Conservation (phyloP, 495 filamentous ascomycete genomes). For the Glarea lozoyensis region DNA sequence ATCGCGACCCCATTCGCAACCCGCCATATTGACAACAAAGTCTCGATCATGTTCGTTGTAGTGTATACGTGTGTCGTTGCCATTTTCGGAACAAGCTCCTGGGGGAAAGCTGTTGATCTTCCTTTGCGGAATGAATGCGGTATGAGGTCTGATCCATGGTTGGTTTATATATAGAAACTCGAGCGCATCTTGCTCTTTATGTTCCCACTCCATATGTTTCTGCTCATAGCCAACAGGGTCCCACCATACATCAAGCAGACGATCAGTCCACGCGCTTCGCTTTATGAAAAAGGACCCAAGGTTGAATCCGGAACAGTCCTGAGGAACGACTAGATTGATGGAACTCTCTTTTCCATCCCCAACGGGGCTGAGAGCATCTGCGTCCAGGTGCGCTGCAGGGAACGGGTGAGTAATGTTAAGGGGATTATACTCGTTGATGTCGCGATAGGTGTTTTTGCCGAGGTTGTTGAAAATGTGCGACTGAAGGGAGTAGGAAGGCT, state of each 20-base stretch:
- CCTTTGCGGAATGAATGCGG: constrained; percentile 85
- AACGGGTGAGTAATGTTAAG: constrained; percentile 86
- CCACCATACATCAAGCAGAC: constrained; percentile 95
- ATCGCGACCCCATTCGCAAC: constrained; percentile 92
- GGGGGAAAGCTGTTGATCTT: constrained; percentile 90
- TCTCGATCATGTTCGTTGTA: constrained; percentile 80
- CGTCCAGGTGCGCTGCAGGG: constrained; percentile 63
- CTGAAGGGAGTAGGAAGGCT: constrained; percentile 84
- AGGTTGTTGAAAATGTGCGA: constrained; percentile 82
- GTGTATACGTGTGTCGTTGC: constrained; percentile 66
- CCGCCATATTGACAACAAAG: constrained; percentile 98
- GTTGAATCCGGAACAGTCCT: constrained; percentile 96
- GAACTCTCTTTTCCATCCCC: constrained; percentile 68
- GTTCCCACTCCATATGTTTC: constrained; percentile 98
- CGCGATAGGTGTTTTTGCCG: constrained; percentile 70
- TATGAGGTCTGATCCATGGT: constrained; percentile 83
- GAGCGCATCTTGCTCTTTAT: constrained; percentile 94
- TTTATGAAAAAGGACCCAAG: constrained; percentile 91
- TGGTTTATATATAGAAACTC: constrained; percentile 88
- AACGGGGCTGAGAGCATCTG: constrained; percentile 53
- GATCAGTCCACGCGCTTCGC: constrained; percentile 81
- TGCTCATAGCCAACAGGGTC: constrained; percentile 97
- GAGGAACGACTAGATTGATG: constrained; percentile 79
- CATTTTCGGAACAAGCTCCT: constrained; percentile 78
- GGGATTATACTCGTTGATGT: constrained; percentile 94